Evolutionary conservation across 2,329 filamentous ascomycete species (phyloP), one percentile per base, ranked within the genome.

Genomic region (Penicillium sp.): DNA sequence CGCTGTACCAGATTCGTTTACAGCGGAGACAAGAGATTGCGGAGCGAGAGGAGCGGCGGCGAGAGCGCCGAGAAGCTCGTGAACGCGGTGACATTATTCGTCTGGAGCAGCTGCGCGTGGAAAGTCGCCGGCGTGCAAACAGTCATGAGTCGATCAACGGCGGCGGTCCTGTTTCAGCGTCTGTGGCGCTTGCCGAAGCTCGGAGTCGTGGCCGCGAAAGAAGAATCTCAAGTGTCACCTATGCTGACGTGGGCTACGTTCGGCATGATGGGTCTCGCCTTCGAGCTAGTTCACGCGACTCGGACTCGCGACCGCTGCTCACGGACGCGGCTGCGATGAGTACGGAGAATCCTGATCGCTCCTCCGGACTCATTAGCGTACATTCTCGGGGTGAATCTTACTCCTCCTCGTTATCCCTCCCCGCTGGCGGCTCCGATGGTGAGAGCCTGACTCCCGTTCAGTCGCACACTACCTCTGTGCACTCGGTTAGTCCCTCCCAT

Each of bases 1-100:
- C 91, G 0, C 78, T 98, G 46, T 98, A 96, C 75, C 92, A 96
- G 75, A 94, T 98, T 62, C 89, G 95, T 13, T 74, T 91, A 13
- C 88, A 91, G 19, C 86, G 95, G 58, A 87, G 93, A 56, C 84
- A 86, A 60, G 90, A 96, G 74, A 84, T 90, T 45, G 86, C 87
- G 5, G 92, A 95, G 65, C 88, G 92, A 5, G 91, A 96, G 67
- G 88, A 90, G 66, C 83, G 91, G n/a, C 84, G 91, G 56, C 84
- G 86, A 51, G 82, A 88, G 61, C 84, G 91, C 30, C 82, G 87
- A 31, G 91, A 93, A 66, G 93, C 93, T 11, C 86, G 91, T 54
- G 85, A 83, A 58, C 83, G 89, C 55, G 89, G 90, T 54, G 92
- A 96, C 76, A 75, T 75, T n/a, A 81, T 84, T 2, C 87, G 90